Evolutionary conservation across 1,284 basidiomycete species (phyloP).

Genomic region (Ceratobasidium theobromae): DNA sequence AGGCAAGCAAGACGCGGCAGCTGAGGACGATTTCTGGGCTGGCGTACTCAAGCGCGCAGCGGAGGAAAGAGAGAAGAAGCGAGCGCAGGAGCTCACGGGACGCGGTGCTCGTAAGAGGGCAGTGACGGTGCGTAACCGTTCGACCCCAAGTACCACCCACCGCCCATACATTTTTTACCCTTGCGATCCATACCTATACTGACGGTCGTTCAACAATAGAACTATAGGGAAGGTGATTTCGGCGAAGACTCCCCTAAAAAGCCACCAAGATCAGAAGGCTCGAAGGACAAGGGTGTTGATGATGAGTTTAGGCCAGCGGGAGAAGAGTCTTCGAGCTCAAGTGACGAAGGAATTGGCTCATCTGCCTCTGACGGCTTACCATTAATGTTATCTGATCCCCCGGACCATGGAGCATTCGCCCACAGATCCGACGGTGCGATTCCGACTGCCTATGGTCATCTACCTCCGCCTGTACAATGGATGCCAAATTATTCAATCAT

Average conservation of each 20-base stretch:
- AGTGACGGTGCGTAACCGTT: conserved; percentile 38
- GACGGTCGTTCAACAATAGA: conserved; percentile 15
- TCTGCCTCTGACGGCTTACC: neutral
- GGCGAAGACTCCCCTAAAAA: conserved; percentile 21
- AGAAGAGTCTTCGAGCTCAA: conserved; percentile 7
- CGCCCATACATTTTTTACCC: no score
- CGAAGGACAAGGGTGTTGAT: conserved; percentile 1
- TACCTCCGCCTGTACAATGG: neutral
- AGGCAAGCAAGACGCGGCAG: conserved; percentile 47
- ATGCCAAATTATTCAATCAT: no score
- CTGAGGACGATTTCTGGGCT: conserved; percentile 74
- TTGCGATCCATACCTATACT: neutral
- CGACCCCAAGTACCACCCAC: no score
- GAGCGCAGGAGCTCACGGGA: conserved; percentile 58
- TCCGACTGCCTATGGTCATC: neutral
- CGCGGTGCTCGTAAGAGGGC: conserved; percentile 71
- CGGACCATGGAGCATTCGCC: neutral
- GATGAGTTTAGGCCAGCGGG: conserved; percentile 8
- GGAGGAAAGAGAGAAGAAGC: conserved; percentile 45
- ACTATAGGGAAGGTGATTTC: conserved; percentile 19
- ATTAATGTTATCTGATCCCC: neutral
- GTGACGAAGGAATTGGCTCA: neutral
- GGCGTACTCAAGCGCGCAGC: conserved; percentile 41
- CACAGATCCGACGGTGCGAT: no score
- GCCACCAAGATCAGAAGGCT: neutral